These are phyloP conservation scores for Eucalyptus regnans DNA, from an alignment of 345 rosid genomes.

Conservation along the genomic window DNA sequence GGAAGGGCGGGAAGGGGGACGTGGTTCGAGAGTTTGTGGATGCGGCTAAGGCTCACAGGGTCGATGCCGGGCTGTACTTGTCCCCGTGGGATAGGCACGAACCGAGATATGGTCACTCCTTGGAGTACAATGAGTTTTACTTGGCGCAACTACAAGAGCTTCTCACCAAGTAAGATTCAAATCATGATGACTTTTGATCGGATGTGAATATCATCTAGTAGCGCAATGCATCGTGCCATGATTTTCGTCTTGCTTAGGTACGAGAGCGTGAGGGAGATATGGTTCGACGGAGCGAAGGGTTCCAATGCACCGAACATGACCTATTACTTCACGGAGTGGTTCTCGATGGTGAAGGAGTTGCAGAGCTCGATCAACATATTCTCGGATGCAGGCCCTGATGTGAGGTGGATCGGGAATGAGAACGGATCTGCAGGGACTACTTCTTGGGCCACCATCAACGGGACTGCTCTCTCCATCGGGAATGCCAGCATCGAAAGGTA, in stretches of 20 bases:
- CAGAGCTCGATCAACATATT: constrained; percentile 64
- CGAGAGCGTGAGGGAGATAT: constrained; percentile 50
- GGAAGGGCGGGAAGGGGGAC: constrained; percentile 55
- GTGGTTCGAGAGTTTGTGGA: constrained; percentile 41
- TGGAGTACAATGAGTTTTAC: constrained; percentile 61
- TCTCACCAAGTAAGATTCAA: constrained; percentile 22
- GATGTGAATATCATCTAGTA: background rate
- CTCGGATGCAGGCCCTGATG: constrained; percentile 67
- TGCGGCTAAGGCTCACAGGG: constrained; percentile 25
- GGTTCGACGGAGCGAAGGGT: constrained; percentile 79
- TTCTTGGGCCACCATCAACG: constrained; percentile 64
- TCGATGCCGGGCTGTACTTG: constrained; percentile 51
- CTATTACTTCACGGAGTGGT: constrained; percentile 60
- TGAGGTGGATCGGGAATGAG: constrained; percentile 70
- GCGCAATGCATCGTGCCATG: background rate
- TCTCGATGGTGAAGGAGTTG: constrained; percentile 61
- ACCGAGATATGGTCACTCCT: constrained; percentile 35
- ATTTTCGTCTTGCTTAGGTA: constrained; percentile 13
- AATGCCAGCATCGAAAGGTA: constrained; percentile 36
- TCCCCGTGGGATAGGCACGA: constrained; percentile 85
- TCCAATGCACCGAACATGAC: constrained; percentile 46
- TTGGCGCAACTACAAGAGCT: constrained; percentile 64
- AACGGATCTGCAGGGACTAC: constrained; percentile 45
- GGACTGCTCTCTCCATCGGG: constrained; percentile 51
- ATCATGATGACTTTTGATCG: background rate